Percentiles rank a stretch among this genome's conserved stretches.
Conservation (phyloP, 2,329 filamentous ascomycete species). For the Pyrenochaeta sp. region DNA sequence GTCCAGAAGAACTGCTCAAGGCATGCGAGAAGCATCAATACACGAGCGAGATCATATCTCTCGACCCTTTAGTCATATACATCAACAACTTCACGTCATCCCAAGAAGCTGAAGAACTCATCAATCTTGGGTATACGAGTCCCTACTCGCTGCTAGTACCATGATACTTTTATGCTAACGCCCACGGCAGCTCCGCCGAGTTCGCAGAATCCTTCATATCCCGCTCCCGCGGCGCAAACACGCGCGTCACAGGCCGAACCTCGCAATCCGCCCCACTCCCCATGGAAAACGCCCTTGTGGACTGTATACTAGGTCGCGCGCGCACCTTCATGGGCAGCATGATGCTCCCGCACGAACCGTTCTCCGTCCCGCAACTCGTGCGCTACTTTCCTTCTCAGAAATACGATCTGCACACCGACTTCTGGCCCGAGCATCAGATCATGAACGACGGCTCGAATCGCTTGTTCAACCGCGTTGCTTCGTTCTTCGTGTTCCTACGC, state of each 20-base stretch:
- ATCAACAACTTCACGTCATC: constrained; percentile 39
- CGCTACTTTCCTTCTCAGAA: constrained; percentile 31
- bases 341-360: constrained; percentile 30
- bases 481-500: constrained; percentile 36
- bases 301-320: constrained; percentile 34
- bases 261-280: constrained; percentile 33
- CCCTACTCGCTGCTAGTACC: neutral
- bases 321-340: constrained; percentile 35
- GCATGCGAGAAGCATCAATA: constrained; percentile 31
- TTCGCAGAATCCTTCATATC: constrained; percentile 36
- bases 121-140: constrained; percentile 24
- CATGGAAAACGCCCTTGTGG: constrained; percentile 25
- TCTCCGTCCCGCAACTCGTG: constrained; percentile 34
- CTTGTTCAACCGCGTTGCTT: constrained; percentile 31
- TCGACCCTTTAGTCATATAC: constrained; percentile 36
- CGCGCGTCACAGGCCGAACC: constrained; percentile 31
- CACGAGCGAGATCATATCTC: constrained; percentile 37
- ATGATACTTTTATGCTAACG: neutral
- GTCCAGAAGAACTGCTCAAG: constrained; percentile 9
- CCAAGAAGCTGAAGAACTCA: constrained; percentile 30
- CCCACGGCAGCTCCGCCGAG: constrained; percentile 15
- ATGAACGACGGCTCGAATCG: constrained; percentile 19
- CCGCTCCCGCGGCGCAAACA: constrained; percentile 17
- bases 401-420: constrained; percentile 39
- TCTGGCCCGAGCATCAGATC: constrained; percentile 34